Base-by-base conservation (phyloP, 2,329 filamentous ascomycete genomes). In the Teratosphaeriaceae sp. region DNA sequence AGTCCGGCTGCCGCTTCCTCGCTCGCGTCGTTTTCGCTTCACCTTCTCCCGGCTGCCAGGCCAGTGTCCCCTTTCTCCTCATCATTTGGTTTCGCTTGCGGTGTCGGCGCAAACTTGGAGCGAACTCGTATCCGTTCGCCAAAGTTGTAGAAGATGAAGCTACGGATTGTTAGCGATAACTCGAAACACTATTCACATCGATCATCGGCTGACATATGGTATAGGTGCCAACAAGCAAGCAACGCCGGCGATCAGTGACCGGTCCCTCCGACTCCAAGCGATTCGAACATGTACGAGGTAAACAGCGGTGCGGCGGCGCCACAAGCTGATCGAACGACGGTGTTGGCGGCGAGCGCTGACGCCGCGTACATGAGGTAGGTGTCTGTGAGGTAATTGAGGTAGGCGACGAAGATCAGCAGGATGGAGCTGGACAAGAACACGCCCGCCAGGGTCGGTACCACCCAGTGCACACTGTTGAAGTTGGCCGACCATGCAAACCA, bases 361-460 rank as follows among this genome's bases (percentile, higher is more conserved):
- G 58, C 57, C 20, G 58, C 58, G 44, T 51, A 66, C 59, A 62
- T 64, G 19, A 48, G 62, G 45, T 77, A 77, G 1, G 66, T 61
- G 53, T 78, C 75, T 34, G 74, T 70, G 8, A 78, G 64, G 43
- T 78, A 78, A 50, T 73, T 77, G 27, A 76, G 60, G 49, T 71
- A 73, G 27, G 68, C 62, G 39, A 79, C 71, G 52, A 80, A 77
- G 26, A 71, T 64, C 23, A 72, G 57, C 11, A 70, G 42, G 37
- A 73, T 68, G 3, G 59, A 61, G 3, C 61, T 57, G 1, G 65
- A 46, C 1, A 73, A 57, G 43, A 71, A 67, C 12, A 63, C 63
- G 1, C 69, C 69, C 2, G 67, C 69, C 20, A 72, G 48, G 1
- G 64, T 65, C 0, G 69, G 69, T 1, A 72, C 70, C 21, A 71